Conservation (phyloP, 106 monocot genomes). For the Acanthochlamys bracteata region DNA sequence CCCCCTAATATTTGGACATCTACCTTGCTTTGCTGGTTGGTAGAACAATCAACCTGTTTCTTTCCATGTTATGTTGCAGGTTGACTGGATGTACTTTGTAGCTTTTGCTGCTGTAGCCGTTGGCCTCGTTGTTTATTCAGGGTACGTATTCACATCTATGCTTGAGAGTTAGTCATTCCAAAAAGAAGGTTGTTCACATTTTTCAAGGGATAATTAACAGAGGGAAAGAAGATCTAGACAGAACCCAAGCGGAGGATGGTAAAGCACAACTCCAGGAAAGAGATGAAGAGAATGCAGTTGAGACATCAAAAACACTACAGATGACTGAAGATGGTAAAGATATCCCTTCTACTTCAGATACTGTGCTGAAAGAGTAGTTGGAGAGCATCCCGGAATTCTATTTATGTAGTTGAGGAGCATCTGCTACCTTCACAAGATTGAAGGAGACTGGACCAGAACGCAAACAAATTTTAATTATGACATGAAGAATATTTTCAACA, state of each 20-base stretch:
- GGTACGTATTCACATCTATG: slow-evolving; percentile 24
- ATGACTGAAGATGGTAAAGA: slow-evolving; percentile 27
- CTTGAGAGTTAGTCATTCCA: too few relatives aligned
- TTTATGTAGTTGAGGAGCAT: slow-evolving; percentile 22
- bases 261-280: slow-evolving; percentile 9
- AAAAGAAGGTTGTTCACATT: not conserved
- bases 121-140: slow-evolving; percentile 69
- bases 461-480: not conserved
- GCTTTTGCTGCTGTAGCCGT: slow-evolving; percentile 58
- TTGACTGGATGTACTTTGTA: slow-evolving; percentile 87
- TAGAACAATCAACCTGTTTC: too few relatives aligned
- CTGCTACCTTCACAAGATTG: slow-evolving; percentile 10
- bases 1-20: not conserved
- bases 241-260: slow-evolving; percentile 4
- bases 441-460: slow-evolving; percentile 3
- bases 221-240: slow-evolving; percentile 17
- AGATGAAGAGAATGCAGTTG: slow-evolving; percentile 23
- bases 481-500: not conserved
- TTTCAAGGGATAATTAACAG: slow-evolving; percentile 4
- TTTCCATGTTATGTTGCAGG: slow-evolving; percentile 27
- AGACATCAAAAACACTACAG: not conserved
- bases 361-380: not conserved
- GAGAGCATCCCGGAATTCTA: slow-evolving; percentile 2
- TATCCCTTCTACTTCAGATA: slow-evolving; percentile 11
- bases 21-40: not conserved